phyloP scores from a whole-genome alignment of 257 asterid species.

The Solanum ahanhuiri region DNA sequence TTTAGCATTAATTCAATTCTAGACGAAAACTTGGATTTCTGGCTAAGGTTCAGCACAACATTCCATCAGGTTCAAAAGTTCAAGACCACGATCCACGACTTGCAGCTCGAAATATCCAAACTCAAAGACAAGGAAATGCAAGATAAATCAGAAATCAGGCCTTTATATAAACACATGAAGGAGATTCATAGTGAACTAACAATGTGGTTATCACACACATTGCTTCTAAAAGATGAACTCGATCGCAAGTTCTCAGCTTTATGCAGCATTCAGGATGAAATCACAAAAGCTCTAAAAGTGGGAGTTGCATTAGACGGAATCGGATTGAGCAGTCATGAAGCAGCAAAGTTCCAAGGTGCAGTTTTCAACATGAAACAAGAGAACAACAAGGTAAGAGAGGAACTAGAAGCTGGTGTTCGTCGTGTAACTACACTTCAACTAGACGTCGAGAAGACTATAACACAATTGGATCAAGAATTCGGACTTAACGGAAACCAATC shows the following conservation, averaged over 20 bases:
- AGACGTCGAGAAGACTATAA: conserved; percentile 46
- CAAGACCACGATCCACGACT: conserved; percentile 8
- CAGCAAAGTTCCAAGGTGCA: conserved; percentile 91
- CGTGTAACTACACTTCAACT: conserved; percentile 41
- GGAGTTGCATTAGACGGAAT: conserved; percentile 53
- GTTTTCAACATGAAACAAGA: conserved; percentile 83
- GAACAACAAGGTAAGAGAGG: conserved; percentile 71
- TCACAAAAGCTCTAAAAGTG: conserved; percentile 46
- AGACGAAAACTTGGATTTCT: conserved; percentile 43
- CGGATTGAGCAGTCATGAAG: conserved; percentile 63
- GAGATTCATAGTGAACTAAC: conserved; percentile 67
- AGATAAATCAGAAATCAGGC: conserved; percentile 54
- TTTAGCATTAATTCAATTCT: conserved; percentile 34
- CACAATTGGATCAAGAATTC: conserved; percentile 51
- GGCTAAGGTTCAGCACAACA: conserved; percentile 50
- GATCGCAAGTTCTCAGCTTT: conserved; percentile 49
- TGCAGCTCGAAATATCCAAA: conserved; percentile 25
- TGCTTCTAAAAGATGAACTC: conserved; percentile 51
- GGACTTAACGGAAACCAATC: conserved; percentile 44
- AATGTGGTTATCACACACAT: conserved; percentile 64
- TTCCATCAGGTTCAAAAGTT: conserved; percentile 49
- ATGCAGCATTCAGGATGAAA: conserved; percentile 71
- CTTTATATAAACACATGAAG: conserved; percentile 71
- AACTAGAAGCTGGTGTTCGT: conserved; percentile 54
- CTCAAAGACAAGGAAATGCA: conserved; percentile 21